phyloP scores from a whole-genome alignment of 129 eudicot genomes.

The Lactuca sativa region DNA sequence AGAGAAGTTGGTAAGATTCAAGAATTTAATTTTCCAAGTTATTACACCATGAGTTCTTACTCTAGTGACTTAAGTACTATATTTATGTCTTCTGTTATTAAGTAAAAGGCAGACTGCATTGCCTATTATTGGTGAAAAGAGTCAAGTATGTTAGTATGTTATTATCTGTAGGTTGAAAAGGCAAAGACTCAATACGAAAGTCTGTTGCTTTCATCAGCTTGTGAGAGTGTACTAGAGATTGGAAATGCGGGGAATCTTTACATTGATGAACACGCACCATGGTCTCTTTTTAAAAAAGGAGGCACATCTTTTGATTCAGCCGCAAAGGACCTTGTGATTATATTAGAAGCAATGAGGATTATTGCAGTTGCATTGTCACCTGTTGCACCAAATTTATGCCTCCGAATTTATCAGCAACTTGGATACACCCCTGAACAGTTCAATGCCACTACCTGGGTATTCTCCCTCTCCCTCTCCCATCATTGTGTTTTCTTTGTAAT shows the following conservation, averaged over 20 bases:
- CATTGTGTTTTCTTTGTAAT: background rate
- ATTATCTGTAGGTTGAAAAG: conserved; percentile 72
- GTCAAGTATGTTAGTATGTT: no score
- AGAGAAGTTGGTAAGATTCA: conserved; percentile 87
- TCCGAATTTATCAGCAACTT: conserved; percentile 78
- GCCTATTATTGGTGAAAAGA: no score
- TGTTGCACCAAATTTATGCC: conserved; percentile 67
- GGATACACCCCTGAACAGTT: conserved; percentile 86
- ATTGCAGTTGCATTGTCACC: conserved; percentile 88
- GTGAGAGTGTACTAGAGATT: conserved; percentile 89
- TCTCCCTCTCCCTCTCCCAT: conserved; percentile 19
- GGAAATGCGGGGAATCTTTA: conserved; percentile 86
- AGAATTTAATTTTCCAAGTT: no score
- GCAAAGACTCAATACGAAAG: conserved; percentile 65
- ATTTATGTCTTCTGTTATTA: no score
- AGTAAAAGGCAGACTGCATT: no score
- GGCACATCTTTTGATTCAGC: conserved; percentile 75
- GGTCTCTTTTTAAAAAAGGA: conserved; percentile 98
- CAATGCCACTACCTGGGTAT: conserved; percentile 72
- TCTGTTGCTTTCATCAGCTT: conserved; percentile 80
- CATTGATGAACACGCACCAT: conserved; percentile 87
- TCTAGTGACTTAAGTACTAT: no score
- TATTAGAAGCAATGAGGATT: conserved; percentile 93
- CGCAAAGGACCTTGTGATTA: conserved; percentile 85
- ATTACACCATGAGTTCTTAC: no score